These are phyloP conservation scores for Dimargaris cristalligena DNA, from an alignment of 192 early-diverging fungal genomes.

Conservation along the genomic window DNA sequence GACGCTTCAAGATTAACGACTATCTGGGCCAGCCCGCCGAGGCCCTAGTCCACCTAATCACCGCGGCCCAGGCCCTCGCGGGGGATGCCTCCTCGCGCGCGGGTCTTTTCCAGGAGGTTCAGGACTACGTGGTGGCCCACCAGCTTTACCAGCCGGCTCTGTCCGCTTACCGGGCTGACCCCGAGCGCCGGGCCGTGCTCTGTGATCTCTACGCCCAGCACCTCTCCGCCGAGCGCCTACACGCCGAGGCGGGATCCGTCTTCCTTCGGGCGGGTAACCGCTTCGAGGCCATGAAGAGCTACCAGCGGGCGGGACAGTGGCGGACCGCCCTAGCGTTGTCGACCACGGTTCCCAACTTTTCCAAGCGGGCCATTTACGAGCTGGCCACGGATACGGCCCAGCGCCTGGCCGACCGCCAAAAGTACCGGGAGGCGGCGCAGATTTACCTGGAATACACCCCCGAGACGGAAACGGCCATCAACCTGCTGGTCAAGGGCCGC, in stretches of 20 bases:
- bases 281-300: conserved; percentile 17
- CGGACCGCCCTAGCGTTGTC: conserved; percentile 19
- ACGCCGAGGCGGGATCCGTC: conserved; percentile 23
- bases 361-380: conserved; percentile 16
- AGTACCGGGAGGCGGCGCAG: conserved; percentile 47
- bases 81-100: conserved; percentile 13
- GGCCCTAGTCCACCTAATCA: conserved; percentile 53
- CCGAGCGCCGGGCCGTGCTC: conserved; percentile 27
- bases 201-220: conserved; percentile 42
- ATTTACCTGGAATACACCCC: conserved; percentile 55
- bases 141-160: conserved; percentile 44
- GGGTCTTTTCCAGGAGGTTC: conserved; percentile 33
- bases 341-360: conserved; percentile 3
- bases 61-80: conserved; percentile 17
- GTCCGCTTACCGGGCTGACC: conserved; percentile 28
- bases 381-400: conserved; percentile 17
- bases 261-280: conserved; percentile 17
- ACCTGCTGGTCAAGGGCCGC: conserved; percentile 45
- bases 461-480: conserved; percentile 50
- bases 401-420: conserved; percentile 34
- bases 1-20: conserved; percentile 75
- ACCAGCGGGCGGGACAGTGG: conserved; percentile 22
- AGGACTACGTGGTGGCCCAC: conserved; percentile 46
- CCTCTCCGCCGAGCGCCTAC: conserved; percentile 31
- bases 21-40: conserved; percentile 50